Evolutionary conservation across 2,329 filamentous ascomycete genomes (phyloP), one percentile per base, ranked within the genome.

Genomic region (Lecanicillium sp.): DNA sequence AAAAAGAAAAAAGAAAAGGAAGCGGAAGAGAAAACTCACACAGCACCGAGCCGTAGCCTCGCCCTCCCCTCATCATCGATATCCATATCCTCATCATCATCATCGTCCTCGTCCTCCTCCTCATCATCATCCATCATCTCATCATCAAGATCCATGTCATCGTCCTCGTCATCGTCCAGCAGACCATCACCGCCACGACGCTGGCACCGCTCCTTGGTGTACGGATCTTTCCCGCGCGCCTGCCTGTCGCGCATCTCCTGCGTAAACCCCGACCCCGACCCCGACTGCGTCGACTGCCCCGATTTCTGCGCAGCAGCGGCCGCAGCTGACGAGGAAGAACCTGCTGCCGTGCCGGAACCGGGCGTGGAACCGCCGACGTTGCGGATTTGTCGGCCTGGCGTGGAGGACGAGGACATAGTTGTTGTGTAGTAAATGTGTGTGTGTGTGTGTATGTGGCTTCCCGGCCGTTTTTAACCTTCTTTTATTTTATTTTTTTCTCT

Each of bases 201-300:
- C 48, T 50, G 15, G 35, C 50, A 21, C 49, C 50, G 26, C 27
- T 51, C 55, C 36, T 61, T 55, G 12, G 44, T 53, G 56, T 77
- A 78, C 1, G 75, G 74, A 52, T 81, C 71, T 56, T 79, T 79
- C 44, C 78, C 78, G 33, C 79, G 69, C 4, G 79, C 75, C 60
- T 83, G 79, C 5, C 70, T 70, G 59, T 82, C 77, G 56, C 76
- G 74, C 74, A 78, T 78, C 50, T 67, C 62, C 17, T 67, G 54
- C 0, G 74, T 77, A 60, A 77, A 75, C 5, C 32, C 32, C 5
- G 6, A 6, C 6, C 8, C 7, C 12, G 32, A 15, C 6, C n/a
- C 5, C n/a, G 32, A 8, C n/a, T 35, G 32, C 6, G 32, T 15
- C 32, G 32, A 6, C 32, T 35, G 6, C 14, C 17, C 12, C 32